Base-by-base conservation (phyloP, 495 filamentous ascomycete genomes). In the Trichoderma orchidacearum region DNA sequence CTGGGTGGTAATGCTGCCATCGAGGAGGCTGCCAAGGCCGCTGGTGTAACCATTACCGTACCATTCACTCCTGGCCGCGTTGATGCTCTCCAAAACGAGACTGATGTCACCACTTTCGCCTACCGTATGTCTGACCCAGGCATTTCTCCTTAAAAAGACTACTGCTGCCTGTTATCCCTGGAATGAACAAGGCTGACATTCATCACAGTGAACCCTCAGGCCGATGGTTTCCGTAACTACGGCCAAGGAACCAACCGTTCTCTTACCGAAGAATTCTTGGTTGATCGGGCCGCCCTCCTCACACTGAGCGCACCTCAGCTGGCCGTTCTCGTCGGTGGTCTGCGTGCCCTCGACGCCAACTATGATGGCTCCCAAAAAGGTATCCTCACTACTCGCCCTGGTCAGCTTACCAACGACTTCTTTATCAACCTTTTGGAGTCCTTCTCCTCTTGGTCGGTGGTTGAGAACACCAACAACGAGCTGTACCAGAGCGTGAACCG, bases 201-300 rank as follows among this genome's bases (percentile, higher is more conserved):
- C 15, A 1, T 48, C 15, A 12, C 15, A 48, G 41, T 88, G 53
- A 76, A 85, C 70, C 83, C 85, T 0, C 50, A 67, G 28, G 73
- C 72, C 54, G 85, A 88, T 60, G 84, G 82, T 21, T 88, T 88
- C 85, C 85, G 85, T 70, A 86, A 81, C 78, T 88, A 84, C 61
- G 83, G 84, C 63, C 68, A 73, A 48, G 78, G 75, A 13, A 80
- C 76, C 8, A 52, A 62, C 7, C 80, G 81, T 29, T 81, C 82
- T 1, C 72, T 71, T 60, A 75, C 78, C 23, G 85, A 88, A 67
- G 75, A 85, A 61, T 75, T 78, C 64, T 78, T 87, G 38, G 75
- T 88, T 56, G 85, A 88, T 76, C 75, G 69, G 56, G 84, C 85
- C 4, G 72, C 85, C 51, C 77, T 82, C 18, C 79, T 88, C 25